Base-by-base conservation (phyloP, 2,329 filamentous ascomycete genomes). In the Diaporthe australafricana region DNA sequence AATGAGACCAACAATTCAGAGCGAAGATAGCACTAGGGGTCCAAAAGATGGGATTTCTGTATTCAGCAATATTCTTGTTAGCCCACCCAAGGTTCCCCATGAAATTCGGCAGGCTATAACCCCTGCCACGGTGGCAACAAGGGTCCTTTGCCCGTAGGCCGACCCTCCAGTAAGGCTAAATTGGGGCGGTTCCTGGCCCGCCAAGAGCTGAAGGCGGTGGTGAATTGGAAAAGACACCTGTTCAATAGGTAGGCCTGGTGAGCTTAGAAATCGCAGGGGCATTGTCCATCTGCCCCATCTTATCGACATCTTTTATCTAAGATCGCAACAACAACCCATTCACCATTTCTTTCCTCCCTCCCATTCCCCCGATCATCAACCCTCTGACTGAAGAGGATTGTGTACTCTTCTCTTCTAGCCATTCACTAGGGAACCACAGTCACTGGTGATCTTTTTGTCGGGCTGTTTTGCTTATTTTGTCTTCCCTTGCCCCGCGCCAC, bases 201-300 rank as follows among this genome's bases (percentile, higher is more conserved):
- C 67, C 50, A 69, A 60, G 40, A 60, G 67, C 67, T 60, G 53
- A 22, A 35, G 40, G 66, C 35, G 66, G n/a, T 68, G 66, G 40
- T 57, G 67, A 52, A 60, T 40, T 69, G 67, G 67, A 69, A 69
- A 69, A 69, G 67, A 69, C 67, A 69, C 42, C 42, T 69, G 67
- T 69, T 69, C 67, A 69, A 48, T 68, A 48, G 52, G 66, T 48
- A 42, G 12, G 32, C 53, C 35, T 20, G 45, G 45, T 20, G 30
- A n/a, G 60, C 60, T 65, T 69, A 69, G 67, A 57, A 52, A 69
- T 69, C 45, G 56, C 45, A 69, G 32, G 53, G 67, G 27, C 25
- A 17, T 25, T 60, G 45, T 62, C 53, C 67, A 52, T 50, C 55
- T 27, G 53, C 45, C 53, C 67, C 67, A 40, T 50, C 55, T 69